phyloP scores from a whole-genome alignment of 441 rosid genomes.

The Populus hybrid region DNA sequence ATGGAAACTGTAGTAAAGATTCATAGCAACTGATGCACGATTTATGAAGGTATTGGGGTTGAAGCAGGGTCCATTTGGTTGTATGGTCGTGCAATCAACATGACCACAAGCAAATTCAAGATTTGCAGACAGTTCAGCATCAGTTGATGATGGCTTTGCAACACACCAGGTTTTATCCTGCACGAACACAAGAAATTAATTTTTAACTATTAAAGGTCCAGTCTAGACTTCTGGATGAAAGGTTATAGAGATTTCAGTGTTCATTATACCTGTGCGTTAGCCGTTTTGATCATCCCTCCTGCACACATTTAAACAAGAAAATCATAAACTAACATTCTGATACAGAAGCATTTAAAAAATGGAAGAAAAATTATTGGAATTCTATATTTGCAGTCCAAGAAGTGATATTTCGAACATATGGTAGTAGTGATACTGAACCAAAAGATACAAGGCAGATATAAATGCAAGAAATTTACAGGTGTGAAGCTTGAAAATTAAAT shows the following conservation, averaged over 20 bases:
- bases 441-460: too few species aligned
- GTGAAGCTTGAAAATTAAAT: too few species aligned
- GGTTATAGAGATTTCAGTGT: neutral
- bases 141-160: conserved; percentile 41
- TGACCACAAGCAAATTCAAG: conserved; percentile 33
- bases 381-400: too few species aligned
- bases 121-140: conserved; percentile 26
- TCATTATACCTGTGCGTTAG: conserved; percentile 21
- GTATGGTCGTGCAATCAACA: conserved; percentile 22
- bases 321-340: neutral
- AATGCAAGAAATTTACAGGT: too few species aligned
- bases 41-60: conserved; percentile 27
- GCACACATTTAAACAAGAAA: conserved; percentile 2
- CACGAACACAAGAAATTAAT: neutral
- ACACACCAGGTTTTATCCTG: conserved; percentile 43
- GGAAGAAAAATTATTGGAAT: too few species aligned
- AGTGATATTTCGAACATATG: too few species aligned
- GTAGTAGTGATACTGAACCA: too few species aligned
- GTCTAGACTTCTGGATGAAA: neutral
- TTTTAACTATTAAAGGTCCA: neutral
- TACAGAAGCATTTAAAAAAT: too few species aligned
- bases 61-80: conserved; percentile 33
- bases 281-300: conserved; percentile 19
- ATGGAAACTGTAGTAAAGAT: conserved; percentile 33
- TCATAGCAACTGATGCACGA: conserved; percentile 44